Percentiles rank a stretch among this genome's conserved stretches.
phyloP scores from a whole-genome alignment of 2,329 filamentous ascomycete species.

The Penicillium sp. region DNA sequence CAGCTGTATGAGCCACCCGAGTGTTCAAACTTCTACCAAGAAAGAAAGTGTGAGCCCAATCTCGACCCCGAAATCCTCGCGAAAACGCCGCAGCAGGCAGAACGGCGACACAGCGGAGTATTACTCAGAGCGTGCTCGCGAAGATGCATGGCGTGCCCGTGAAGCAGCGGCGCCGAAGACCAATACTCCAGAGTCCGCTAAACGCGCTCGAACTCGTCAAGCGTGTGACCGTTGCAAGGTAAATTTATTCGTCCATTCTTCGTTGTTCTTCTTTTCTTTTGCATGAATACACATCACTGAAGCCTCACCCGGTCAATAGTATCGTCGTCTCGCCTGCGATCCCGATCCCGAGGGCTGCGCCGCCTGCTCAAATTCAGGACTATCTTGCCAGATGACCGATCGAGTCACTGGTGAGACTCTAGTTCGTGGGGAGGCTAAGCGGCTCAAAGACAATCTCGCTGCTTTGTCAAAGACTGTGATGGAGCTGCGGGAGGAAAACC shows the following conservation, averaged over 20 bases:
- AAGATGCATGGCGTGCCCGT: background rate
- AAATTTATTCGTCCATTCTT: background rate
- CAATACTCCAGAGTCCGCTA: background rate
- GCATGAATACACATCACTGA: background rate
- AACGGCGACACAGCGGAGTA: background rate
- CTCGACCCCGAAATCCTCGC: background rate
- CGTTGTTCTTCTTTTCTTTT: too few relatives aligned
- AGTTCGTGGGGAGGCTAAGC: slow-evolving; percentile 19
- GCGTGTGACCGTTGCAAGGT: slow-evolving; percentile 19
- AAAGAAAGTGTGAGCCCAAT: background rate
- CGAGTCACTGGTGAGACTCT: slow-evolving; percentile 19
- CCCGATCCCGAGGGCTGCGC: slow-evolving; percentile 14
- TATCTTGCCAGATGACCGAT: slow-evolving; percentile 25
- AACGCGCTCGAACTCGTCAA: background rate
- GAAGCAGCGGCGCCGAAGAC: background rate
- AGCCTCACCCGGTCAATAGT: background rate
- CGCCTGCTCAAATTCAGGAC: slow-evolving; percentile 10
- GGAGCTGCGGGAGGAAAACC: background rate
- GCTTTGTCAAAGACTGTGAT: slow-evolving; percentile 5
- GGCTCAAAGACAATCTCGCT: slow-evolving; percentile 6
- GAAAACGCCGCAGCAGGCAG: background rate
- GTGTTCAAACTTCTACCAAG: background rate
- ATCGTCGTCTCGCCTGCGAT: slow-evolving; percentile 16
- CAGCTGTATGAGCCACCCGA: too few relatives aligned
- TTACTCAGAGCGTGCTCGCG: slow-evolving; percentile 1